Conservation (phyloP, 805 yeast genomes). For the Candida morakotiae region DNA sequence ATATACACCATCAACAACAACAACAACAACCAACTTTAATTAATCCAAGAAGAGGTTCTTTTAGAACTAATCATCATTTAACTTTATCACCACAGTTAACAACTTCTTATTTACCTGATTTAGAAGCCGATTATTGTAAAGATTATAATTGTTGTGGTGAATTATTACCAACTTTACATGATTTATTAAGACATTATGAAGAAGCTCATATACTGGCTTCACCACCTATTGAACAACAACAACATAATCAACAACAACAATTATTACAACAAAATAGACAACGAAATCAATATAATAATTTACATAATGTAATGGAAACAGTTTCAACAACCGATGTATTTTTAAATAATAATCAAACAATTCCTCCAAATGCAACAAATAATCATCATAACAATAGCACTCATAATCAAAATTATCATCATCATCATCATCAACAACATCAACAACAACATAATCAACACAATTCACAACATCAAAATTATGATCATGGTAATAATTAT, state of each 20-base stretch:
- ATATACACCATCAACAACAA: too few relatives aligned
- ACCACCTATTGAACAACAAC: slow-evolving; percentile 37
- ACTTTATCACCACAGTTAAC: slow-evolving; percentile 59
- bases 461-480: slow-evolving; percentile 15
- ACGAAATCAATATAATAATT: slow-evolving; percentile 34
- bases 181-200: slow-evolving; percentile 88
- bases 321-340: slow-evolving; percentile 93
- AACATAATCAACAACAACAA: slow-evolving; percentile 17
- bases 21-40: slow-evolving; percentile 15
- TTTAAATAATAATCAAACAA: slow-evolving; percentile 37
- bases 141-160: slow-evolving; percentile 97
- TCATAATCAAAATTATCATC: too few relatives aligned
- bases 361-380: slow-evolving; percentile 7
- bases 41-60: slow-evolving; percentile 36
- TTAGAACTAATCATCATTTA: slow-evolving; percentile 21
- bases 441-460: slow-evolving; percentile 10
- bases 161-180: slow-evolving; percentile 88
- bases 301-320: slow-evolving; percentile 72
- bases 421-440: slow-evolving; percentile 5
- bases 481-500: slow-evolving; percentile 15
- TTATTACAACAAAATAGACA: slow-evolving; percentile 26
- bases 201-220: slow-evolving; percentile 81
- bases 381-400: slow-evolving; percentile 6
- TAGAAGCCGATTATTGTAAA: slow-evolving; percentile 94
- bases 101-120: slow-evolving; percentile 81